Conservation (phyloP, 2,329 filamentous ascomycete genomes). For the Aspergillus sclerotialis region DNA sequence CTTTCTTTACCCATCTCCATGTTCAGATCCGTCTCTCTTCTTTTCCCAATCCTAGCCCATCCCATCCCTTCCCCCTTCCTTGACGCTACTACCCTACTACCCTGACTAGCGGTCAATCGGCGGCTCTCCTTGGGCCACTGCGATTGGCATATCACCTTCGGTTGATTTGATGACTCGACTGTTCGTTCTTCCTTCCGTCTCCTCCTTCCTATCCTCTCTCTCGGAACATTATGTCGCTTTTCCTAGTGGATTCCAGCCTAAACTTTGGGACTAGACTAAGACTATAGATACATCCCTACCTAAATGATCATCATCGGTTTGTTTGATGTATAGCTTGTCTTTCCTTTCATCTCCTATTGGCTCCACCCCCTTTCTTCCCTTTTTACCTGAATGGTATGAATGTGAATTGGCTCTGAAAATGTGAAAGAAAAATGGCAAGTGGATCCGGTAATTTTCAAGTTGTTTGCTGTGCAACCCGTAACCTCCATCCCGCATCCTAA, state of each 20-base stretch:
- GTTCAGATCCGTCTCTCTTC: slow-evolving; percentile 17
- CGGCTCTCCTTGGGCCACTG: slow-evolving; percentile 11
- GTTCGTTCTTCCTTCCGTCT: too few relatives aligned
- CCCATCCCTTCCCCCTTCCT: too few relatives aligned
- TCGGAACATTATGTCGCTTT: slow-evolving; percentile 3
- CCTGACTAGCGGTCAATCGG: slow-evolving; percentile 20
- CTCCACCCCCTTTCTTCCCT: slow-evolving; percentile 13
- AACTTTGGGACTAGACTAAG: too few relatives aligned
- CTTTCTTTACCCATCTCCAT: slow-evolving; percentile 19
- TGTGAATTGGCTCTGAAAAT: too few relatives aligned
- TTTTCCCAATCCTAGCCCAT: too few relatives aligned
- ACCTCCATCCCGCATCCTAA: slow-evolving; percentile 17
- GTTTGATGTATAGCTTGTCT: not conserved
- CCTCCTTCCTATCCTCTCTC: slow-evolving; percentile 5
- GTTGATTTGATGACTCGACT: too few relatives aligned
- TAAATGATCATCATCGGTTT: slow-evolving; percentile 1
- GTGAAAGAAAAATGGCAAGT: too few relatives aligned
- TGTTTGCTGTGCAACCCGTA: slow-evolving; percentile 30
- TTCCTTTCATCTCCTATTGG: slow-evolving; percentile 9
- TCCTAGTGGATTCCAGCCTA: not conserved
- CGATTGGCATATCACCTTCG: too few relatives aligned
- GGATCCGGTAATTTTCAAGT: too few relatives aligned
- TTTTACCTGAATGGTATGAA: slow-evolving; percentile 2
- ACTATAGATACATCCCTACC: too few relatives aligned
- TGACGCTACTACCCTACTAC: too few relatives aligned